phyloP scores from a whole-genome alignment of 495 filamentous ascomycete genomes.

The Jackrogersella multiformis region DNA sequence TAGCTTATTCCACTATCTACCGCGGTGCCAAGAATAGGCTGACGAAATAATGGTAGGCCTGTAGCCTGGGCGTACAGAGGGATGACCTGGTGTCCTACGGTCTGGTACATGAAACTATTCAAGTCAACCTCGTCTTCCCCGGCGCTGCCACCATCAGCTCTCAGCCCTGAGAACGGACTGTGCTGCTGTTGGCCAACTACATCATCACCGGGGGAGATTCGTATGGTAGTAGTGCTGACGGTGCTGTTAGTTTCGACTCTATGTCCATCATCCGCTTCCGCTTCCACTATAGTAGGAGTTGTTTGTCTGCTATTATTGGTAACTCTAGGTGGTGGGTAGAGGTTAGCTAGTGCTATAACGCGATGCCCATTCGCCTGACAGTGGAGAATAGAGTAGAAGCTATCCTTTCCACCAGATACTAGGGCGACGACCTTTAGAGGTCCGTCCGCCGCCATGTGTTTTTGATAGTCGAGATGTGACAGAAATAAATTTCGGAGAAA shows the following conservation, averaged over 20 bases:
- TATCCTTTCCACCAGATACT: conserved; percentile 97
- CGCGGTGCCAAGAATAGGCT: conserved; percentile 72
- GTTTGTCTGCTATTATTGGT: conserved; percentile 3
- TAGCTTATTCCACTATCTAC: conserved; percentile 73
- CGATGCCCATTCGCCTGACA: conserved; percentile 85
- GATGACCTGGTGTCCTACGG: conserved; percentile 86
- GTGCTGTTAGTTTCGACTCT: not conserved
- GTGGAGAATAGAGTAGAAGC: conserved; percentile 91
- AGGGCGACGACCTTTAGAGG: conserved; percentile 85
- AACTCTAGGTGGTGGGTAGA: conserved; percentile 67
- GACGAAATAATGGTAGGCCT: conserved; percentile 80
- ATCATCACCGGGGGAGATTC: conserved; percentile 30
- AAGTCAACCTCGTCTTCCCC: conserved; percentile 70
- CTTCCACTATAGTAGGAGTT: conserved; percentile 12
- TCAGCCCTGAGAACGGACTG: conserved; percentile 1
- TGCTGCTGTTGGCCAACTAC: conserved; percentile 6
- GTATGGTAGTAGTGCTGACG: conserved; percentile 17
- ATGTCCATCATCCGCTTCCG: conserved; percentile 5
- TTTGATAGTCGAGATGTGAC: conserved; percentile 12
- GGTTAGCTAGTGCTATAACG: conserved; percentile 88
- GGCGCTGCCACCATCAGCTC: conserved; percentile 5
- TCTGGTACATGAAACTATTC: conserved; percentile 99
- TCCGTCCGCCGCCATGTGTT: conserved; percentile 44
- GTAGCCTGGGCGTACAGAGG: conserved; percentile 85
- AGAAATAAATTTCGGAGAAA: conserved; percentile 39